Percentiles rank a stretch among this genome's conserved stretches.
These are phyloP conservation scores for Zasmidium cellare DNA, from an alignment of 2,329 filamentous ascomycete genomes.

Conservation along the genomic window DNA sequence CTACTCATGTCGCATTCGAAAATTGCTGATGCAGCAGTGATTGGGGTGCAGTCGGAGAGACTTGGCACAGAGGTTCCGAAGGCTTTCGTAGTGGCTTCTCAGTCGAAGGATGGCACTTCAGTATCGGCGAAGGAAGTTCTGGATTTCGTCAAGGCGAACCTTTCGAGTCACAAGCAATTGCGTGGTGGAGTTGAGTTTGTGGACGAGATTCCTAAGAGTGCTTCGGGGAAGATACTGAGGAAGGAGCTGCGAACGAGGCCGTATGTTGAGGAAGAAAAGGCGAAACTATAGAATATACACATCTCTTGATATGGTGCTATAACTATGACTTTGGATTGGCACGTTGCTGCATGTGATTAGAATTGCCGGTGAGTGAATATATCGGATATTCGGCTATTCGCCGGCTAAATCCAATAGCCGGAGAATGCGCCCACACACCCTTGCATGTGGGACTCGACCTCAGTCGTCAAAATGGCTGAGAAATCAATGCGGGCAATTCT, in stretches of 20 bases:
- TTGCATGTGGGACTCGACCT: background rate
- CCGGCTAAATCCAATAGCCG: background rate
- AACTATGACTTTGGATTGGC: too few relatives aligned
- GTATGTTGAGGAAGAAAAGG: background rate
- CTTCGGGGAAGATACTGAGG: constrained; percentile 61
- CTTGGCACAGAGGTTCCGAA: constrained; percentile 4
- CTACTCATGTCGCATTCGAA: constrained; percentile 53
- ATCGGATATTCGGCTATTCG: background rate
- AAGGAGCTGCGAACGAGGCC: constrained; percentile 30
- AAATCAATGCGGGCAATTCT: background rate
- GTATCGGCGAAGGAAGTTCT: constrained; percentile 47
- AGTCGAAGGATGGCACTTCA: too few relatives aligned
- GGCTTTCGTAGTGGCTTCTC: background rate
- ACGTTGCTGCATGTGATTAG: too few relatives aligned
- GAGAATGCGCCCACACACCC: background rate
- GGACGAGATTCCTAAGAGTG: constrained; percentile 59
- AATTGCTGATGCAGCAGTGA: constrained; percentile 75
- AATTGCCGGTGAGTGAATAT: background rate
- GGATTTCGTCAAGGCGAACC: constrained; percentile 60
- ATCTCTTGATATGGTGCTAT: too few relatives aligned
- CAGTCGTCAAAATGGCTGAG: background rate
- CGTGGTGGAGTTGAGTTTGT: constrained; percentile 60
- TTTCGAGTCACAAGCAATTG: constrained; percentile 63
- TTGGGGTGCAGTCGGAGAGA: constrained; percentile 53
- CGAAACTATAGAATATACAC: constrained; percentile 3